Evolutionary conservation across 106 monocot species (phyloP).

Genomic region (Acanthochlamys bracteata): DNA sequence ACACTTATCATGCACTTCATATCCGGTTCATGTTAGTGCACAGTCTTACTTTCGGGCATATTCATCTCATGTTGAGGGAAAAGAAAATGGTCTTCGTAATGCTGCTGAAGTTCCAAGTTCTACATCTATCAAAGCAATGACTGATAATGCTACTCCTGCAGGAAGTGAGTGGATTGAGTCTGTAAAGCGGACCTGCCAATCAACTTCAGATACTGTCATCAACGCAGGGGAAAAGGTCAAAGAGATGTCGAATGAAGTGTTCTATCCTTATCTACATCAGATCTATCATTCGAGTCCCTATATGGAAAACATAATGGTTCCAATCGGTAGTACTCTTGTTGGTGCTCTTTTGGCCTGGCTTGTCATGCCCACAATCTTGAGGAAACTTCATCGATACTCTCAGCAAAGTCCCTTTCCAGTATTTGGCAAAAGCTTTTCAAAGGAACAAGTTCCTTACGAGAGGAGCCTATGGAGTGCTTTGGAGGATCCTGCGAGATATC

Average conservation of each 20-base stretch:
- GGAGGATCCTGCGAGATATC: constrained; percentile 94
- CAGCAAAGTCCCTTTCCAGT: constrained; percentile 37
- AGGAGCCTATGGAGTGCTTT: constrained; percentile 84
- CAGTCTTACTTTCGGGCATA: constrained; percentile 22
- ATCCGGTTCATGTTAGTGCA: constrained; percentile 2
- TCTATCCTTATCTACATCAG: constrained; percentile 43
- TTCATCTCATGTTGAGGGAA: constrained; percentile 36
- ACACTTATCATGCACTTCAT: constrained; percentile 8
- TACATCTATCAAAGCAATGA: constrained; percentile 16
- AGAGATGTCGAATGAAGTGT: constrained; percentile 40
- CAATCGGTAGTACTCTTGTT: constrained; percentile 54
- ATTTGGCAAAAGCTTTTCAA: constrained; percentile 25
- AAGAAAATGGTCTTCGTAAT: constrained; percentile 19
- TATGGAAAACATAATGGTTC: constrained; percentile 61
- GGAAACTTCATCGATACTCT: constrained; percentile 57
- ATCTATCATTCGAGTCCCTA: constrained; percentile 72
- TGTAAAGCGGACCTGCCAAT: constrained; percentile 29
- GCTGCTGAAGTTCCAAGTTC: constrained; percentile 15
- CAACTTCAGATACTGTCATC: constrained; percentile 31
- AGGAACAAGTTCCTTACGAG: constrained; percentile 51
- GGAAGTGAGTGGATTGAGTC: constrained; percentile 43
- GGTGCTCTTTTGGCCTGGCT: constrained; percentile 74
- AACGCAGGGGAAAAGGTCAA: constrained; percentile 36
- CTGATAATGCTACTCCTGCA: constrained; percentile 18
- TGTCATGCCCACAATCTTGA: constrained; percentile 73